These are phyloP conservation scores for Yamadazyma sp. DNA, from an alignment of 805 yeast species.

Conservation along the genomic window DNA sequence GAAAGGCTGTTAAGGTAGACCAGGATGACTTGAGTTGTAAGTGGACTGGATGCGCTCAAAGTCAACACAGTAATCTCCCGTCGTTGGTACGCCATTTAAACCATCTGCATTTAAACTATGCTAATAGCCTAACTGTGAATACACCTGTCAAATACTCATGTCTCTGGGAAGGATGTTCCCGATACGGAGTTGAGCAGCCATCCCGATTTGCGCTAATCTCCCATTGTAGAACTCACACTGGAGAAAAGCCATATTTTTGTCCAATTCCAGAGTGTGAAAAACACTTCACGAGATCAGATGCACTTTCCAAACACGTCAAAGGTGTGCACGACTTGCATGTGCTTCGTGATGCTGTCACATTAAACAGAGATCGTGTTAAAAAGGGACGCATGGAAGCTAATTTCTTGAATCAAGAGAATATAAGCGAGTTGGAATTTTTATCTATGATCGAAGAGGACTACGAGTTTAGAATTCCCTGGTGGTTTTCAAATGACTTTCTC, in stretches of 20 bases:
- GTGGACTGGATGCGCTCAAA: conserved; percentile 31
- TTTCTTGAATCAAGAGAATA: conserved; percentile 22
- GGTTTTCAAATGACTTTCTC: conserved; percentile 35
- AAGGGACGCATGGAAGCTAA: conserved; percentile 28
- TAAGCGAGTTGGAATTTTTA: conserved; percentile 30
- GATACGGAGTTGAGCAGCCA: conserved; percentile 52
- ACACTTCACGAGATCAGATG: conserved; percentile 59
- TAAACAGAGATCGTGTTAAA: conserved; percentile 29
- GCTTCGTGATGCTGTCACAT: conserved; percentile 31
- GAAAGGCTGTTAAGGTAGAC: conserved; percentile 2
- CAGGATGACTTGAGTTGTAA: conserved; percentile 21
- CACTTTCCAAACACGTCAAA: conserved; percentile 61
- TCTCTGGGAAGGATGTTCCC: conserved; percentile 60
- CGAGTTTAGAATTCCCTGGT: conserved; percentile 41
- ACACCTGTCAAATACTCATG: conserved; percentile 44
- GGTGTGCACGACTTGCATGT: conserved; percentile 56
- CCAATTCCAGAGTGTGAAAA: conserved; percentile 65
- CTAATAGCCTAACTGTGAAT: conserved; percentile 1
- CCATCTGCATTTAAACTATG: conserved; percentile 21
- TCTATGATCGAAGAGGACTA: conserved; percentile 33
- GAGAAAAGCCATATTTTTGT: conserved; percentile 66
- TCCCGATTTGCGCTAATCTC: conserved; percentile 58
- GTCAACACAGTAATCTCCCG: conserved; percentile 21
- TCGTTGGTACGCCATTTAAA: conserved; percentile 33
- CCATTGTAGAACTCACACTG: conserved; percentile 65